Base-by-base conservation (phyloP, 257 asterid genomes). In the Buddleja alternifolia region DNA sequence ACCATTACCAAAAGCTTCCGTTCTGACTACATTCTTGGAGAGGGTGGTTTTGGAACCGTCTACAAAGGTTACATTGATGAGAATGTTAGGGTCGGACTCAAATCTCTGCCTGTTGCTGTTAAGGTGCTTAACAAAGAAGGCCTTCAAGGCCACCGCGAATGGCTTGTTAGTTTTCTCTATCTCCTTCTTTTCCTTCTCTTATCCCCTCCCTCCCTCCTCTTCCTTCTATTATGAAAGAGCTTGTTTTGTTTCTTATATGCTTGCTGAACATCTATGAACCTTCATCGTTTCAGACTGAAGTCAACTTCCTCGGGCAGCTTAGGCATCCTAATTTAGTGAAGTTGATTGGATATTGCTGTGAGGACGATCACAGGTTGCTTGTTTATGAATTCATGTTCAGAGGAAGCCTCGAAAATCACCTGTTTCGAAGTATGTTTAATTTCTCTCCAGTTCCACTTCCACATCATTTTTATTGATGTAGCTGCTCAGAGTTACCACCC, bases 101-200 rank as follows among this genome's bases (percentile, higher is more conserved):
- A 89, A 71, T 91, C 97, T 4, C 87, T 91, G 10, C 96, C 99
- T 1, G 97, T 94, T 67, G 99, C 99, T 39, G 99, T 94, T 52
- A 94, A 94, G 82, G 99, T 94, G 41, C 95, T 94, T 58, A 94
- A 94, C 75, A 94, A 94, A 83, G 99, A 89, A 83, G 99, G 99
- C 57, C 97, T 90, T 71, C 97, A 91, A 76, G 97, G 99, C 14
- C 99, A 94, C 82, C 92, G 97, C 8, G 97, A 94, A 77, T 91
- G 97, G 99, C 97, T 94, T 51, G 95, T 88, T 79, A 85, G 92
- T 82, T 66, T 41, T 59, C 45, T 42, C 4, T 60, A 10, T 20
- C 63, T 14, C 9, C 37, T 67, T 44, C 10, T 14, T 5, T n/a
- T n/a, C n/a, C n/a, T n/a, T n/a, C n/a, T n/a, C n/a, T n/a, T n/a